phyloP scores from a whole-genome alignment of 495 filamentous ascomycete species.

The Xylaria grammica region DNA sequence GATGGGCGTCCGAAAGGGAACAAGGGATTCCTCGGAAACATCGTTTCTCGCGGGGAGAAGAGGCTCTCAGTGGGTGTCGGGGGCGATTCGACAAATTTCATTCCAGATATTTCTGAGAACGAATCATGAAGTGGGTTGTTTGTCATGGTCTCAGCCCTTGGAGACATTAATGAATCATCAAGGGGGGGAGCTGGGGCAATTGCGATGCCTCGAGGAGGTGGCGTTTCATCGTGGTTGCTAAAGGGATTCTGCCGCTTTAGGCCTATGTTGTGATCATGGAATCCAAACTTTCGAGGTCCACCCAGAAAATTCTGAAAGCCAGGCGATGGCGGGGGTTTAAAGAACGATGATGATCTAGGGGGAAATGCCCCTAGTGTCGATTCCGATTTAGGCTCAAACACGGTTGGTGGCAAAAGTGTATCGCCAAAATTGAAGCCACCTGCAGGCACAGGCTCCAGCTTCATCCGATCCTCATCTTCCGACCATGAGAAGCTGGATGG shows the following conservation, averaged over 20 bases:
- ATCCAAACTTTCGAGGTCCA: slow-evolving; percentile 39
- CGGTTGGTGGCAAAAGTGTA: slow-evolving; percentile 34
- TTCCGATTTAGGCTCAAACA: slow-evolving; percentile 36
- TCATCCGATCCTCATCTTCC: slow-evolving; percentile 49
- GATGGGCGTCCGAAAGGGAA: slow-evolving; percentile 51
- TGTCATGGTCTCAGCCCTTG: slow-evolving; percentile 57
- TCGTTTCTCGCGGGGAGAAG: slow-evolving; percentile 56
- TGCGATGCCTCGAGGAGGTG: slow-evolving; percentile 35
- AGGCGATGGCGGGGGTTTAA: slow-evolving; percentile 39
- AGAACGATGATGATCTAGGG: slow-evolving; percentile 39
- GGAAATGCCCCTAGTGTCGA: slow-evolving; percentile 24
- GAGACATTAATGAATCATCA: slow-evolving; percentile 55
- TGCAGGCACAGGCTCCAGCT: slow-evolving; percentile 28
- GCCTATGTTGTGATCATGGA: slow-evolving; percentile 37
- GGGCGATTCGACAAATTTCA: slow-evolving; percentile 54
- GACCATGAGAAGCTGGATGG: slow-evolving; percentile 59
- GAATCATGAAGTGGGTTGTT: slow-evolving; percentile 56
- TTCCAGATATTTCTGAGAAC: slow-evolving; percentile 41
- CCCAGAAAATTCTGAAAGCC: slow-evolving; percentile 45
- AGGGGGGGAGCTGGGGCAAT: slow-evolving; percentile 39
- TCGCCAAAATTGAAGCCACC: slow-evolving; percentile 47
- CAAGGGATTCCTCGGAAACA: slow-evolving; percentile 57
- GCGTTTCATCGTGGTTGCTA: slow-evolving; percentile 25
- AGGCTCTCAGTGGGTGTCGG: slow-evolving; percentile 50
- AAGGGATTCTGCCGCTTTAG: slow-evolving; percentile 24